A percentile compares a stretch with the other conserved stretches of the same genome.
Conservation (phyloP, 495 filamentous ascomycete genomes). For the Aspergillus haitiensis region DNA sequence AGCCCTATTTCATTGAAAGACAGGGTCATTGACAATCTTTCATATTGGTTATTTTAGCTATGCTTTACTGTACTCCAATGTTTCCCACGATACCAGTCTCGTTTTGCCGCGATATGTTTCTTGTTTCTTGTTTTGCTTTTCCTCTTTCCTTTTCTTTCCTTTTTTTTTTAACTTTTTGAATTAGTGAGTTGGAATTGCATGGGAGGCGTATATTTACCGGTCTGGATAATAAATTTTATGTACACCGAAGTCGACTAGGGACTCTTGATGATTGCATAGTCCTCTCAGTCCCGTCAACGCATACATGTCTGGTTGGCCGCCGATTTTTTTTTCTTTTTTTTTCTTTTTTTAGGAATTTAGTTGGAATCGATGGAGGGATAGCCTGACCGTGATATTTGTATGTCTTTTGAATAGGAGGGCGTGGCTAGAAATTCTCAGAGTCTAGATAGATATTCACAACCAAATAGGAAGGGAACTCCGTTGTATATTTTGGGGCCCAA, state of each 20-base stretch:
- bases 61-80: slow-evolving; percentile 12
- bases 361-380: too few species aligned
- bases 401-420: too few species aligned
- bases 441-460: background rate
- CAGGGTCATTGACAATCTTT: slow-evolving; percentile 23
- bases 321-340: too few species aligned
- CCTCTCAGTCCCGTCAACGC: background rate
- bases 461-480: background rate
- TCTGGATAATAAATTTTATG: slow-evolving; percentile 1
- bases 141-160: slow-evolving; percentile 2
- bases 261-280: background rate
- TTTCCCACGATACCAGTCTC: slow-evolving; percentile 26
- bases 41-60: slow-evolving; percentile 7
- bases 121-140: background rate
- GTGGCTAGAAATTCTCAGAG: background rate
- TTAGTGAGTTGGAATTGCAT: slow-evolving; percentile 1
- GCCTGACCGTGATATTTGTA: too few species aligned
- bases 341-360: too few species aligned
- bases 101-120: slow-evolving; percentile 8
- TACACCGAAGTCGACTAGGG: background rate
- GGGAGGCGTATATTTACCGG: slow-evolving; percentile 2
- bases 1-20: slow-evolving; percentile 35
- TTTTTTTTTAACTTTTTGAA: background rate
- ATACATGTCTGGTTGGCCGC: background rate
- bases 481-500: background rate